A percentile compares a stretch with the other conserved stretches of the same genome.
Evolutionary conservation across 495 filamentous ascomycete genomes (phyloP).

Genomic region (Staphylotrichum longicolle): DNA sequence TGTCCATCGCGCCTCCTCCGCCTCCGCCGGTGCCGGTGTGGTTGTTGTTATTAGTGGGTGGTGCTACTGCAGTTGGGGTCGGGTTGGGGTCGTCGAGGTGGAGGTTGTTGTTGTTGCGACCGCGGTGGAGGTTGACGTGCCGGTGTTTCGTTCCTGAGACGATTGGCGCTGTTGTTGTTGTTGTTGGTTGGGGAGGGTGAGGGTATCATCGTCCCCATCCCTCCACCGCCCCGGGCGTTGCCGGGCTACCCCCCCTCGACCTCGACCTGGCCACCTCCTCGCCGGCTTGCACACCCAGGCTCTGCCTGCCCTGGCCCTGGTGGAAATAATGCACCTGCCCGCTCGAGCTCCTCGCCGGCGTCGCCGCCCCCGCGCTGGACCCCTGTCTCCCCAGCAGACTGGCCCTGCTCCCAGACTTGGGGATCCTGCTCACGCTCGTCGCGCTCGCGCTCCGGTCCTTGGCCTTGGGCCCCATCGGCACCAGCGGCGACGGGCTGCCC

Average conservation of each 20-base stretch:
- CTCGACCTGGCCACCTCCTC: conserved; percentile 14
- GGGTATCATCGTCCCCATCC: conserved; percentile 11
- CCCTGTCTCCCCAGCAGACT: no score
- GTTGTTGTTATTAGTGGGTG: no score
- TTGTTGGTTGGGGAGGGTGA: conserved; percentile 4
- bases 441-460: conserved; percentile 33
- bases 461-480: conserved; percentile 48
- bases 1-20: conserved; percentile 43
- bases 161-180: background rate
- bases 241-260: conserved; percentile 16
- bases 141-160: background rate
- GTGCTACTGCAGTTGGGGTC: background rate
- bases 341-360: conserved; percentile 3
- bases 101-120: background rate
- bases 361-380: background rate
- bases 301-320: background rate
- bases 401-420: conserved; percentile 33
- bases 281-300: background rate
- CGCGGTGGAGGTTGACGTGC: background rate
- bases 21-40: background rate
- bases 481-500: conserved; percentile 50
- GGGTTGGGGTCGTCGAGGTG: conserved; percentile 1
- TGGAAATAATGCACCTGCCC: background rate
- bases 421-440: conserved; percentile 29
- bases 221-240: background rate